Conservation (phyloP, 495 filamentous ascomycete genomes). For the Aspergillus olivimuriae region DNA sequence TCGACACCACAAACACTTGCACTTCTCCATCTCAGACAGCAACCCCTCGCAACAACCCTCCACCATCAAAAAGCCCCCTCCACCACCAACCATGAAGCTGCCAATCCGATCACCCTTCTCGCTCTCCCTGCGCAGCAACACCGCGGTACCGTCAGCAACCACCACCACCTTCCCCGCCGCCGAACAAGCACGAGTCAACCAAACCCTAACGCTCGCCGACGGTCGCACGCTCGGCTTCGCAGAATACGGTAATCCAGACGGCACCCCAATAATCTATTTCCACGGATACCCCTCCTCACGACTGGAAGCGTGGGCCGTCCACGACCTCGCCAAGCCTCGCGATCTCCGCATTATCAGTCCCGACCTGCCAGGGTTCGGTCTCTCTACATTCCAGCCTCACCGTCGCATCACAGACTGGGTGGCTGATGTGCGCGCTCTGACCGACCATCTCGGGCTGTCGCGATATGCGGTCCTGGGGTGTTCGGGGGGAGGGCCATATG, state of each 20-base stretch:
- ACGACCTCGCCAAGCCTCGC: constrained; percentile 19
- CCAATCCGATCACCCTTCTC: no score
- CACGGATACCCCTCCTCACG: constrained; percentile 41
- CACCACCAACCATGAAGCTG: no score
- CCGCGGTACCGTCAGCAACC: no score
- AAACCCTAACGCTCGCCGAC: constrained; percentile 31
- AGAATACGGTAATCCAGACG: constrained; percentile 30
- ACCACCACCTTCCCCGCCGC: no score
- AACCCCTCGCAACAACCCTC: no score
- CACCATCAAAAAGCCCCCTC: no score
- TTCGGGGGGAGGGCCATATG: constrained; percentile 43
- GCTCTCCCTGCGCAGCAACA: no score
- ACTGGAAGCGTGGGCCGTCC: constrained; percentile 27
- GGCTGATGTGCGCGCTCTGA: constrained; percentile 30
- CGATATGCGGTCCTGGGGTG: constrained; percentile 38
- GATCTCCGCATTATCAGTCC: constrained; percentile 31
- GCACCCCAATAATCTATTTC: constrained; percentile 32
- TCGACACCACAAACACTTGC: no score
- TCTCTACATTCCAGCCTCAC: constrained; percentile 30
- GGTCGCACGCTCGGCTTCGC: constrained; percentile 35
- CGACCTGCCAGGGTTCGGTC: constrained; percentile 40
- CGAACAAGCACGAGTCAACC: constrained; percentile 1
- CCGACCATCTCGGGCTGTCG: constrained; percentile 23
- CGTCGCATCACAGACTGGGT: constrained; percentile 36
- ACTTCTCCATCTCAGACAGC: no score